Base-by-base conservation (phyloP, 1,139 yeast genomes). In the Blastobotrys aristatus region DNA sequence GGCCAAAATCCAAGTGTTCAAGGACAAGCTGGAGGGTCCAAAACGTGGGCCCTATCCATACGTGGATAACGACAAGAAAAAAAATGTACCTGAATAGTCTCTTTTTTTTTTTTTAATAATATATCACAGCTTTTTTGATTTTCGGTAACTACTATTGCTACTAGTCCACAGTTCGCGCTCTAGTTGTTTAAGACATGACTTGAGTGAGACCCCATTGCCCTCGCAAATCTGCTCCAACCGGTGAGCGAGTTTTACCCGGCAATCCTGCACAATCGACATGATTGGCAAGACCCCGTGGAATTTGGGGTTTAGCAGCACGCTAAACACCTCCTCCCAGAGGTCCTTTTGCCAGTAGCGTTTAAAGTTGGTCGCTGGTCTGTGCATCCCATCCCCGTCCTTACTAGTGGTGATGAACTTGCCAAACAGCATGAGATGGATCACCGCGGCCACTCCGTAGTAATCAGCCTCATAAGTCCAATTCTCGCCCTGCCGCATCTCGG, bases 391-490 rank as follows among this genome's bases (percentile, higher is more conserved):
- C 3, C 50, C 37, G 21, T 46, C 44, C 30, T 46, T 6, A 47
- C 38, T 17, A 47, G 51, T 47, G 55, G 50, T 45, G 27, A 89
- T 80, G 50, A 76, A 75, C 32, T 72, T 71, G 0, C 65, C 66
- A 67, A 80, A 85, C 36, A 90, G 69, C 70, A 90, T 65, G 0
- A 83, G 74, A 59, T 89, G 94, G 1, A 87, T 69, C 0, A 85
- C 77, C 30, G 83, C 77, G 0, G 96, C 97, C 24, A 87, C 56
- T 0, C 96, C 97, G 61, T 77, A 85, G 62, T 88, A 88, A 65
- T 90, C 97, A 2, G 85, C 82, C 59, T 89, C 90, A 60, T 75
- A 87, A 2, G 79, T 76, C 96, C 96, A 90, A 0, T 84, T 75
- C 43, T 71, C 60, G 2, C 76, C 72, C 2, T 75, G 68, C 49